Evolutionary conservation across 495 filamentous ascomycete species (phyloP), one percentile per base, ranked within the genome.

Genomic region (Aspergillus ellipticus): DNA sequence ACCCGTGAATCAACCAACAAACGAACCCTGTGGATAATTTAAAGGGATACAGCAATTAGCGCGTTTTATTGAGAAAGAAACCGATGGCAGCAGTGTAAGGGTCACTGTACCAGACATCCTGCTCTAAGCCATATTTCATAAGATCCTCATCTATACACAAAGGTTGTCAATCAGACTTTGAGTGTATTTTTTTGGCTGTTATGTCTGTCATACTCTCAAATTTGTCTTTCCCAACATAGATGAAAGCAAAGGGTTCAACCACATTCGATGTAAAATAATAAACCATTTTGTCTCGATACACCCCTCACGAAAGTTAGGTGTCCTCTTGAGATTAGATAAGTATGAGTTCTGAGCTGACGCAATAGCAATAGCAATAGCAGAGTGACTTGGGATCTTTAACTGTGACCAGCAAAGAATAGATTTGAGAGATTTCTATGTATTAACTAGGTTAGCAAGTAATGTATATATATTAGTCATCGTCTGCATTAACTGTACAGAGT

Each of bases 201-300:
- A 26, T 57, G 28, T 19, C 20, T 22, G 54, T 58, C 86, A 63
- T 80, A 97, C 94, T 98, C 76, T 98, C 94, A 55, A 96, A 90
- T 75, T 98, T 98, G 78, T 98, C 94, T 75, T 97, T 98, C 66
- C 94, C 94, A 28, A 96, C 89, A 67, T 97, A 98, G 59, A 97
- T 85, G 62, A 85, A 90, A 21, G 92, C 94, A 5, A 85, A 61
- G 1, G 95, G 86, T 17, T 86, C 77, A 22, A 88, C 84, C 35
- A 84, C 82, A 47, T 84, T 92, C 7, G 93, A 97, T 2, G 85
- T 94, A 74, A 96, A 97, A 68, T 96, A 97, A 73, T 88, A 96
- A 39, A 98, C 94, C 94, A 98, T 98, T 56, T 69, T 61, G 59
- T 17, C 20, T 22, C n/a, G n/a, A 13, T 9, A 31, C 24, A 2